Percentiles rank a stretch among this genome's conserved stretches.
Evolutionary conservation across 331 rosid genomes (phyloP).

Genomic region (Erythrophleum ivorense): DNA sequence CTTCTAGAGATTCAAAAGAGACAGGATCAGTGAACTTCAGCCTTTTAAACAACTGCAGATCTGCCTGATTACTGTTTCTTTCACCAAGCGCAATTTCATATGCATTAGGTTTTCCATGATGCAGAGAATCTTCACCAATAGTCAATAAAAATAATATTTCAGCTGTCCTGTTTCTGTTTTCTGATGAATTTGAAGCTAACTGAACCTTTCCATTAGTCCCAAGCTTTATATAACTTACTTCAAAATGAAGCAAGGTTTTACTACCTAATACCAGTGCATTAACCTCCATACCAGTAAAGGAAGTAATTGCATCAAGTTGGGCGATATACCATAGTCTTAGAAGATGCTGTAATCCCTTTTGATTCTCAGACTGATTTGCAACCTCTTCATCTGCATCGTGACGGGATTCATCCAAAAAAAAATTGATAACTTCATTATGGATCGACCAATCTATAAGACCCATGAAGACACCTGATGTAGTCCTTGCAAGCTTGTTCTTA

Average conservation of each 20-base stretch:
- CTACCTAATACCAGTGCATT: slow-evolving; percentile 62
- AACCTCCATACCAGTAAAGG: slow-evolving; percentile 62
- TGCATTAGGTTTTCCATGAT: slow-evolving; percentile 52
- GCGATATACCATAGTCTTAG: slow-evolving; percentile 70
- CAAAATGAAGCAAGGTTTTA: slow-evolving; percentile 79
- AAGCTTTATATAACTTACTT: slow-evolving; percentile 52
- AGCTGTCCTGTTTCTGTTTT: slow-evolving; percentile 48
- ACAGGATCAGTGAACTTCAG: slow-evolving; percentile 68
- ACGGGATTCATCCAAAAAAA: slow-evolving; percentile 59
- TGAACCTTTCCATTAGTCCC: slow-evolving; percentile 52
- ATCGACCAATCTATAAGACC: slow-evolving; percentile 66
- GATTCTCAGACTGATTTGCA: slow-evolving; percentile 50
- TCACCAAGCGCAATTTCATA: slow-evolving; percentile 66
- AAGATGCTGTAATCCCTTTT: slow-evolving; percentile 67
- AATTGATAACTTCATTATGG: slow-evolving; percentile 59
- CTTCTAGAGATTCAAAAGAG: slow-evolving; percentile 58
- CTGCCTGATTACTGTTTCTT: slow-evolving; percentile 48
- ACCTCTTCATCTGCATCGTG: slow-evolving; percentile 52
- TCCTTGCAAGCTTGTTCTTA: slow-evolving; percentile 52
- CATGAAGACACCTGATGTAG: slow-evolving; percentile 54
- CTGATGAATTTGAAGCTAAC: slow-evolving; percentile 49
- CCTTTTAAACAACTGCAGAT: slow-evolving; percentile 54
- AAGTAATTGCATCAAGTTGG: slow-evolving; percentile 71
- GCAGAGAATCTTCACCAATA: slow-evolving; percentile 56
- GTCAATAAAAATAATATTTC: slow-evolving; percentile 66